phyloP scores from a whole-genome alignment of 2,329 filamentous ascomycete species.

The Fusarium sp. region DNA sequence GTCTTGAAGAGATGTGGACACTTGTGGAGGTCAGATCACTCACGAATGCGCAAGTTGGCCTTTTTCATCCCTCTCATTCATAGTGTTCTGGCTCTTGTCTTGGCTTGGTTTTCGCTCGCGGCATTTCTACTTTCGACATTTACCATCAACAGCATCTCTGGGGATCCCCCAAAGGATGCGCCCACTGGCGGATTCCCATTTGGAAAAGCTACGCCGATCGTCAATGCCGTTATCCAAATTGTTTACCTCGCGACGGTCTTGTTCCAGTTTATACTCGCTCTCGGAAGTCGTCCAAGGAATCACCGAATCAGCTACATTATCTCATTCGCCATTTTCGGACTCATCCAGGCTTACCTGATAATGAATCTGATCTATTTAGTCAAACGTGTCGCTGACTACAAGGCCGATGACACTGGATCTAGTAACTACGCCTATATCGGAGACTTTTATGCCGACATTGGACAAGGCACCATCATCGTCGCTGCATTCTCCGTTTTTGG shows the following conservation, averaged over 20 bases:
- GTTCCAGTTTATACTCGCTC: constrained; percentile 18
- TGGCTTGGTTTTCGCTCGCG: constrained; percentile 17
- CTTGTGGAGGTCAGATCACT: not conserved
- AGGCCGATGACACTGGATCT: not conserved
- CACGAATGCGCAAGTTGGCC: rapidly evolving
- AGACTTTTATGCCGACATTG: constrained; percentile 7
- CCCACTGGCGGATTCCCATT: constrained; percentile 6
- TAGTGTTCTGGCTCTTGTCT: not conserved
- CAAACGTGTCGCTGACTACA: not conserved
- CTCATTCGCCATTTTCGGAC: constrained; percentile 16
- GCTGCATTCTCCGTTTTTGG: not conserved
- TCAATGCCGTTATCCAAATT: not conserved
- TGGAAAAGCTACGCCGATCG: constrained; percentile 6
- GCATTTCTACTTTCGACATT: constrained; percentile 10
- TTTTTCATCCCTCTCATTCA: not conserved
- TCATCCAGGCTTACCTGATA: constrained; percentile 6
- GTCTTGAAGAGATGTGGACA: not conserved
- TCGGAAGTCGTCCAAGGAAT: constrained; percentile 6
- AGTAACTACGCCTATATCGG: not conserved
- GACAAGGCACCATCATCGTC: not conserved
- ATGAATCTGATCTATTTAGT: not conserved
- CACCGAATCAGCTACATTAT: not conserved
- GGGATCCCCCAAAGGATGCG: not conserved
- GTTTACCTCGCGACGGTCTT: constrained; percentile 5
- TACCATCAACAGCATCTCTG: constrained; percentile 14